Evolutionary conservation across 2,329 filamentous ascomycete genomes (phyloP), one percentile per base, ranked within the genome.

Genomic region (Aschersonia sp.): DNA sequence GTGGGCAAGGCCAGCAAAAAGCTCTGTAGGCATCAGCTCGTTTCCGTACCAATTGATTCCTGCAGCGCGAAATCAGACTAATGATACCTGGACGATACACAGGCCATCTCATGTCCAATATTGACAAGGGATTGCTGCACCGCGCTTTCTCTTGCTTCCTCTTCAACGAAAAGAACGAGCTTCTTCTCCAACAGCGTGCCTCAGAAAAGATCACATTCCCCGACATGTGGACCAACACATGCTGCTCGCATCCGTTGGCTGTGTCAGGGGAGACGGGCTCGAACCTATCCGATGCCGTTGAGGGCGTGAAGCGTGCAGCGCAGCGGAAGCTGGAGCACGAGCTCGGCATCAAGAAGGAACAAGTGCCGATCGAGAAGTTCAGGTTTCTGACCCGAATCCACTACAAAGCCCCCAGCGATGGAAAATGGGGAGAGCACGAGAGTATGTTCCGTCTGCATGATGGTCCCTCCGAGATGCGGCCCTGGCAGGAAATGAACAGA

Each of bases 191-290:
- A 70, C 92, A 97, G 72, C 85, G 92, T 56, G 92, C 92, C 31
- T 72, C 81, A 41, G 90, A 97, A 71, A 98, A 98, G 74, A 98
- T 98, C 62, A 98, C 92, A 6, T 98, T 98, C 70, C 90, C 92
- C 45, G 87, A 95, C 63, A 89, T 96, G 83, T 98, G 92, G 92
- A 98, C 92, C 54, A 98, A 98, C 70, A 98, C 92, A 33, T 98
- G 92, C 76, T 98, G 92, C 74, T 98, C 92, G 40, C 92, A 98
- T 67, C 92, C 92, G 5, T 76, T 98, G 51, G 86, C 87, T 48
- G 85, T 96, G 55, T 85, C 92, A 7, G 83, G 84, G 54, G 92
- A 98, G 78, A 94, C 87, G 30, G 92, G 92, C 53, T 77, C 81
- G 33, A 84, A 83, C 55, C 73, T 98, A 42, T 75, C 82, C 45